Conservation (phyloP, 805 yeast genomes). For the Spathaspora boniae region DNA sequence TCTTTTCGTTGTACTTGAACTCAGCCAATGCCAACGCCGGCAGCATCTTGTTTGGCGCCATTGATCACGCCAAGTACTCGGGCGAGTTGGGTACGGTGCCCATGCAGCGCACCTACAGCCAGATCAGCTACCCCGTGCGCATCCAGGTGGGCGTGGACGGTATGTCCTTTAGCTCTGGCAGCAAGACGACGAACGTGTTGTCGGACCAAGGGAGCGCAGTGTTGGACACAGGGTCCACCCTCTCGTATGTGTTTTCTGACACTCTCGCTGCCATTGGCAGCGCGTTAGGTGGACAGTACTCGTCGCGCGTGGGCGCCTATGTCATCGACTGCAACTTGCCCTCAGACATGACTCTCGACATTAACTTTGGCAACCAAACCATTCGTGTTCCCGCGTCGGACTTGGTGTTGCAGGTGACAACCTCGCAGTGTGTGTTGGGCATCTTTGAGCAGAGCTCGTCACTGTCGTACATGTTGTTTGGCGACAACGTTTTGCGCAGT, state of each 20-base stretch:
- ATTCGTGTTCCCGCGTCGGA: slow-evolving; percentile 47
- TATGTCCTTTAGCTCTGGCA: slow-evolving; percentile 21
- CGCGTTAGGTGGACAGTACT: slow-evolving; percentile 41
- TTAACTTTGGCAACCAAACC: slow-evolving; percentile 56
- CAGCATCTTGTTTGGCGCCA: slow-evolving; percentile 40
- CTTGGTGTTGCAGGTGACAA: slow-evolving; percentile 18
- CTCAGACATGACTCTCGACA: slow-evolving; percentile 21
- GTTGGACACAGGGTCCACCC: slow-evolving; percentile 36
- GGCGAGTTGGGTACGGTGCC: slow-evolving; percentile 33
- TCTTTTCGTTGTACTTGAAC: slow-evolving; percentile 38
- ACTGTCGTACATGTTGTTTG: slow-evolving; percentile 38
- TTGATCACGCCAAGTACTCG: slow-evolving; percentile 39
- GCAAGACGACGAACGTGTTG: slow-evolving; percentile 12
- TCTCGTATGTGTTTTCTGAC: slow-evolving; percentile 40
- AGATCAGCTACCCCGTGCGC: slow-evolving; percentile 32
- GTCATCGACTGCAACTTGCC: slow-evolving; percentile 38
- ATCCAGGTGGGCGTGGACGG: slow-evolving; percentile 46
- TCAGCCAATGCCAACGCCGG: slow-evolving; percentile 23
- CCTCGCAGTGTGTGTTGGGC: slow-evolving; percentile 24
- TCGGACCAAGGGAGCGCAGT: slow-evolving; percentile 21
- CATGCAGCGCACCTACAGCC: slow-evolving; percentile 16
- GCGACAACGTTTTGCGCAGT: slow-evolving; percentile 62
- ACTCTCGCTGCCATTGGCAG: slow-evolving; percentile 33
- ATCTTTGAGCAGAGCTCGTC: slow-evolving; percentile 17
- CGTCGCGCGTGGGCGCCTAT: slow-evolving; percentile 42